These are phyloP conservation scores for Aureobasidium sp. DNA, from an alignment of 2,329 filamentous ascomycete genomes.

Conservation along the genomic window DNA sequence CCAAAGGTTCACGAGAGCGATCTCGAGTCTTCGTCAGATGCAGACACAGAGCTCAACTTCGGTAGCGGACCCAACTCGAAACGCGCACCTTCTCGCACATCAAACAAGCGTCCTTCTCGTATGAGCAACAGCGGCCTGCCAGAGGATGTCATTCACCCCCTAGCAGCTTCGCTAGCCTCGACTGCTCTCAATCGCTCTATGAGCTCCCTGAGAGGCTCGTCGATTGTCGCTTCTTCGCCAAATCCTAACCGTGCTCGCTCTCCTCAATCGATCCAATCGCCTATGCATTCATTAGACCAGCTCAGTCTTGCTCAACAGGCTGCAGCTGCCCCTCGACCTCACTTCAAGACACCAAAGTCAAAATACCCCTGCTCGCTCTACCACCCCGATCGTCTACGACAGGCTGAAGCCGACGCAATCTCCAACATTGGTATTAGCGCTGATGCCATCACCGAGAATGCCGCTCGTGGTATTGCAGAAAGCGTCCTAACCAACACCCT, in stretches of 20 bases:
- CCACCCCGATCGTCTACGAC: slow-evolving; percentile 75
- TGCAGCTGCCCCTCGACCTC: slow-evolving; percentile 24
- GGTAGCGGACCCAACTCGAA: slow-evolving; percentile 35
- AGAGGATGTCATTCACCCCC: slow-evolving; percentile 36
- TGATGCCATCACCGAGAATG: slow-evolving; percentile 93
- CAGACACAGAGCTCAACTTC: slow-evolving; percentile 38
- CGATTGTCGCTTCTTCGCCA: slow-evolving; percentile 29
- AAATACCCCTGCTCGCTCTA: slow-evolving; percentile 64
- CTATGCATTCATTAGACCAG: slow-evolving; percentile 22
- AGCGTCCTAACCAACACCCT: slow-evolving; percentile 64
- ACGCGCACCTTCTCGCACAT: slow-evolving; percentile 44
- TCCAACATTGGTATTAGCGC: slow-evolving; percentile 89
- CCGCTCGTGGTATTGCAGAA: slow-evolving; percentile 88
- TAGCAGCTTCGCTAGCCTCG: slow-evolving; percentile 33
- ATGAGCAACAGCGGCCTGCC: slow-evolving; percentile 41
- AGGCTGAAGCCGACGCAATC: slow-evolving; percentile 92
- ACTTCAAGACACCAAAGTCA: slow-evolving; percentile 60
- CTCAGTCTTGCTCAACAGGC: slow-evolving; percentile 27
- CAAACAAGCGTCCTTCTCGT: slow-evolving; percentile 39
- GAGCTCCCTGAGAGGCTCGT: slow-evolving; percentile 40
- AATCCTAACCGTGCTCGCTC: slow-evolving; percentile 33
- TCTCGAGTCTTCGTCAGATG: slow-evolving; percentile 35
- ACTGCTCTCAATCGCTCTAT: slow-evolving; percentile 34
- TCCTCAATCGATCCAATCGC: slow-evolving; percentile 32
- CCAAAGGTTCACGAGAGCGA: slow-evolving; percentile 33